These are phyloP conservation scores for Acer negundo DNA, from an alignment of 345 rosid species.

Conservation along the genomic window DNA sequence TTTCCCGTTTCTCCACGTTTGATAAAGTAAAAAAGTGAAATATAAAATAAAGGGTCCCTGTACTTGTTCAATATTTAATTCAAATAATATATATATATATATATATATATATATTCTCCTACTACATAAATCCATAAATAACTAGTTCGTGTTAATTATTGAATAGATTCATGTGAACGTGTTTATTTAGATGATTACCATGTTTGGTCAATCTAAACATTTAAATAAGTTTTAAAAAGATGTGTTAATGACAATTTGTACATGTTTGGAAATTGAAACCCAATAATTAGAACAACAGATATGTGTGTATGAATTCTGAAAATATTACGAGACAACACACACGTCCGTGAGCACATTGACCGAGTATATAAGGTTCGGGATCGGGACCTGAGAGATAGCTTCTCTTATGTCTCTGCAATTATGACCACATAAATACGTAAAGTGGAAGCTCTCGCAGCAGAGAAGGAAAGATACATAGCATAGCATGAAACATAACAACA, in stretches of 20 bases:
- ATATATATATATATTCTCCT: too few species aligned
- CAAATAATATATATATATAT: background rate
- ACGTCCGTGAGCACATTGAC: background rate
- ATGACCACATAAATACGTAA: constrained; percentile 10
- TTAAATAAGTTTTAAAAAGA: too few species aligned
- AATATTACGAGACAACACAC: too few species aligned
- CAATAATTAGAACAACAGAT: background rate
- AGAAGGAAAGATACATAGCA: background rate
- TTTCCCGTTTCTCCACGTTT: background rate
- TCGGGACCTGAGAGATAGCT: background rate
- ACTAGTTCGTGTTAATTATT: background rate
- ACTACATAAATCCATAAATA: too few species aligned
- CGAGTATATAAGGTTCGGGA: background rate
- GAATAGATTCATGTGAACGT: background rate
- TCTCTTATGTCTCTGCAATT: background rate
- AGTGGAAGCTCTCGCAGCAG: constrained; percentile 15
- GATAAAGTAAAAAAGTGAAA: background rate
- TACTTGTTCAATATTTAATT: background rate
- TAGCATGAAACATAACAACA: constrained; percentile 1
- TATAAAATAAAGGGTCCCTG: background rate
- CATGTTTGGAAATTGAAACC: background rate
- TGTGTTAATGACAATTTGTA: background rate
- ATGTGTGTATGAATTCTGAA: background rate
- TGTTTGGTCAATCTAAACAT: too few species aligned
- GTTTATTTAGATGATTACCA: background rate